Evolutionary conservation across 805 yeast genomes (phyloP), one percentile per base, ranked within the genome.

Genomic region (Nakazawaea wickerhamii): DNA sequence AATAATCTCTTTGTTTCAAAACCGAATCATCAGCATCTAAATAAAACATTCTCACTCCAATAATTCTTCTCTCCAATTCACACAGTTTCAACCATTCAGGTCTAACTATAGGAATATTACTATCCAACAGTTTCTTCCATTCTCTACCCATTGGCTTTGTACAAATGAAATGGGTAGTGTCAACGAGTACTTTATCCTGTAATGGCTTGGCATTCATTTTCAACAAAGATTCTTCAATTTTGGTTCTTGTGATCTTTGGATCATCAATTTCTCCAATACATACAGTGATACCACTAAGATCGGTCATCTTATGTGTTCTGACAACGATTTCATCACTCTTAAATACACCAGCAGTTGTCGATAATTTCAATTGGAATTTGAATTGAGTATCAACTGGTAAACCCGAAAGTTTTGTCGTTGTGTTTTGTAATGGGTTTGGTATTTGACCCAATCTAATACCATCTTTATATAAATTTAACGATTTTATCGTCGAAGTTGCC

Each of bases 81-180:
- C 98, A 93, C 0, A 97, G 96, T 61, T 84, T 83, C 44, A 93
- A 68, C 98, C 98, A 93, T 59, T 93, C 97, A 0, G 99, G 98
- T 60, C 95, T 76, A 21, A 93, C 90, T 30, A 93, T 77, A 2
- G 99, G 99, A 43, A 93, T 88, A 57, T 89, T 93, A 67, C 79
- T 76, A 41, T 83, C 89, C 48, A 74, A 71, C 1, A 98, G 99
- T 57, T 79, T 82, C 48, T 79, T 70, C 65, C 77, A 84, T 14
- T 81, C 71, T 40, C 68, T 63, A n/a, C 87, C 88, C 32, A 67
- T 67, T 38, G 80, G 79, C 17, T 75, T 71, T 13, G 95, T 82
- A 48, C 84, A 75, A n/a, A 93, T 70, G 55, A 84, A 93, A 61
- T 93, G 99, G 1, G 99, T 93, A 1, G 99, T 93, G 55, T 91